These are phyloP conservation scores for Camillea tinctor DNA, from an alignment of 2,329 filamentous ascomycete genomes.

Conservation along the genomic window DNA sequence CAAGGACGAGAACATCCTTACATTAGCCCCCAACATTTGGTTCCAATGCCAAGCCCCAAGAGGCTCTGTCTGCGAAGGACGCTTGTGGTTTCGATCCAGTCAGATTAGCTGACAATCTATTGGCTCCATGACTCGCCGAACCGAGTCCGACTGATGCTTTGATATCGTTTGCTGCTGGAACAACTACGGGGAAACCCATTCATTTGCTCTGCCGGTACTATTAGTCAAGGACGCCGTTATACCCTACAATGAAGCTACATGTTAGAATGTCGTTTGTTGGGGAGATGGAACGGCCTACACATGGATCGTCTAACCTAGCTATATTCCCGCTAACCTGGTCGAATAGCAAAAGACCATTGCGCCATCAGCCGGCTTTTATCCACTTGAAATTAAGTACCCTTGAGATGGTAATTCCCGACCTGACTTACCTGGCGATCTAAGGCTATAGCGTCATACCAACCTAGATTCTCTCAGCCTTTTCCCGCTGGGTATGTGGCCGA, in stretches of 20 bases:
- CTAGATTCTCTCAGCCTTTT: background rate
- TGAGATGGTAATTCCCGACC: background rate
- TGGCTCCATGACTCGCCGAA: background rate
- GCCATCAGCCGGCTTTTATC: background rate
- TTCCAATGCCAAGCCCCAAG: conserved; percentile 1
- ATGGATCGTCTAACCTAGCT: background rate
- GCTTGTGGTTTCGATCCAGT: conserved; percentile 25
- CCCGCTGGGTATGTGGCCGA: background rate
- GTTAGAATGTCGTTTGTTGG: background rate
- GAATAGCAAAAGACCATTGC: background rate
- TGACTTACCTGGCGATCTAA: background rate
- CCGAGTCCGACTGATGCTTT: background rate
- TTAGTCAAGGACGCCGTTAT: background rate
- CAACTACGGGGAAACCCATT: background rate
- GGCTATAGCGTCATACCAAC: conserved; percentile 1
- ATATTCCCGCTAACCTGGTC: background rate
- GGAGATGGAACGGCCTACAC: background rate
- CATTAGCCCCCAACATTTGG: background rate
- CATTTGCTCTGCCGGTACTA: background rate
- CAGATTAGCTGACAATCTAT: conserved; percentile 28
- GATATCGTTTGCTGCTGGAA: background rate
- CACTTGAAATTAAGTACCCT: background rate
- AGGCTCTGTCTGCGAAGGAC: conserved; percentile 7
- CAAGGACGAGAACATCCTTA: background rate
- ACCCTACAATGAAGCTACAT: background rate